Evolutionary conservation across 2,329 filamentous ascomycete genomes (phyloP).

Genomic region (Talaromyces marneffei): DNA sequence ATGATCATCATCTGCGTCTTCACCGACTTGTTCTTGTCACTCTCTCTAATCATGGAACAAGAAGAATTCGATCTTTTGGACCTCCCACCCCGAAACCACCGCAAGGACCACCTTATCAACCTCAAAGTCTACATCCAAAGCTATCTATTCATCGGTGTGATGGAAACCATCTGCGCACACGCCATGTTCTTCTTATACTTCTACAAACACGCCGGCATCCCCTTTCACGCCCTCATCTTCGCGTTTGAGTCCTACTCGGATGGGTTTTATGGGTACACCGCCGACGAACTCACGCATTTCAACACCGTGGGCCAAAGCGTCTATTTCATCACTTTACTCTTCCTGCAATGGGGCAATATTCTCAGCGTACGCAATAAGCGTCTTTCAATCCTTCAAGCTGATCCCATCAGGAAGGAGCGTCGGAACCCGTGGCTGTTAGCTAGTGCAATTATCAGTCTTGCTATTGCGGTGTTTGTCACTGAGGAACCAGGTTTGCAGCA

Average conservation of each 20-base stretch:
- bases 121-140: slow-evolving; percentile 48
- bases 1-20: slow-evolving; percentile 57
- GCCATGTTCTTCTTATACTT: slow-evolving; percentile 53
- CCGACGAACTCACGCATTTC: slow-evolving; percentile 43
- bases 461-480: slow-evolving; percentile 51
- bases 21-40: slow-evolving; percentile 49
- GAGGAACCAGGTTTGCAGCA: slow-evolving; percentile 47
- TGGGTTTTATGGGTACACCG: slow-evolving; percentile 47
- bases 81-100: slow-evolving; percentile 47
- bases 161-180: slow-evolving; percentile 48
- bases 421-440: slow-evolving; percentile 49
- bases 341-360: slow-evolving; percentile 52
- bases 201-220: slow-evolving; percentile 45
- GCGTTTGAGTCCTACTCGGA: slow-evolving; percentile 45
- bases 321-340: slow-evolving; percentile 51
- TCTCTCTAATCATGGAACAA: slow-evolving; percentile 52
- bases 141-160: slow-evolving; percentile 49
- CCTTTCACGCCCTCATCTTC: slow-evolving; percentile 46
- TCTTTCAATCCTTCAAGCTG: slow-evolving; percentile 48
- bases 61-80: slow-evolving; percentile 51
- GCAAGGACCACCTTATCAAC: slow-evolving; percentile 49
- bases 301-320: slow-evolving; percentile 48
- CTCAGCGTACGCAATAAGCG: slow-evolving; percentile 48
- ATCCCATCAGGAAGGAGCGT: slow-evolving; percentile 43
- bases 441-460: slow-evolving; percentile 44